Percentiles rank a stretch among this genome's conserved stretches.
phyloP scores from a whole-genome alignment of 108 stramenopile species.

The Pseudonitzschia multistriata region DNA sequence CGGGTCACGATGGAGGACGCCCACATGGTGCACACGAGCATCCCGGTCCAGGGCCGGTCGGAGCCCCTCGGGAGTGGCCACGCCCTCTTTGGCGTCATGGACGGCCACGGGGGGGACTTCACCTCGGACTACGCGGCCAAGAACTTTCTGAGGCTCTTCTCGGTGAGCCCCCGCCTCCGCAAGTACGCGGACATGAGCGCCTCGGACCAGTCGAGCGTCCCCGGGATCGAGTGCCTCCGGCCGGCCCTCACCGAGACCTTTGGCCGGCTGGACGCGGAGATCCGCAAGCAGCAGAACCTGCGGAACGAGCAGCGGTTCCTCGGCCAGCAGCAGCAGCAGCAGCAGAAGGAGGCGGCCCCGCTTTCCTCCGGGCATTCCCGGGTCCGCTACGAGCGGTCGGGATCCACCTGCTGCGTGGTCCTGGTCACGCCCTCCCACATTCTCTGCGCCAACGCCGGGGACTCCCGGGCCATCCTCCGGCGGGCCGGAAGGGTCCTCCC shows the following conservation, averaged over 20 bases:
- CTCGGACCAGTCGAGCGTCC: slow-evolving; percentile 42
- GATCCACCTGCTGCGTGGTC: slow-evolving; percentile 87
- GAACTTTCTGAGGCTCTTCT: slow-evolving; percentile 61
- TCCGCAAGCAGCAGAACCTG: slow-evolving; percentile 40
- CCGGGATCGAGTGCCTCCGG: slow-evolving; percentile 57
- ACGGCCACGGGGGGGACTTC: slow-evolving; percentile 88
- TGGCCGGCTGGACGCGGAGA: slow-evolving; percentile 64
- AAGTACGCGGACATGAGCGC: slow-evolving; percentile 50
- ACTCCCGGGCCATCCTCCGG: slow-evolving; percentile 85
- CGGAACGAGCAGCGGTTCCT: slow-evolving; percentile 16
- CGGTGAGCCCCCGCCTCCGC: slow-evolving; percentile 41
- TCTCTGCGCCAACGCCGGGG: slow-evolving; percentile 95
- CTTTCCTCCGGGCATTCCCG: background rate
- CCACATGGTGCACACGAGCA: slow-evolving; percentile 43
- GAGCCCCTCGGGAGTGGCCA: slow-evolving; percentile 47
- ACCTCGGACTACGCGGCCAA: slow-evolving; percentile 68
- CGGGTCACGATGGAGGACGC: slow-evolving; percentile 83
- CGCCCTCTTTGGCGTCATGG: slow-evolving; percentile 82
- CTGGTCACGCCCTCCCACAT: slow-evolving; percentile 88
- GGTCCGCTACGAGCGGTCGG: slow-evolving; percentile 58
- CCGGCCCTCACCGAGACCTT: slow-evolving; percentile 67
- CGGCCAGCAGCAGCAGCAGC: background rate
- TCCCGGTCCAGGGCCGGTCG: slow-evolving; percentile 23
- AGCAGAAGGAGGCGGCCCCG: background rate
- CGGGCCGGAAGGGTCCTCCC: slow-evolving; percentile 56